Base-by-base conservation (phyloP, 192 early-diverging fungal species). In the Podila epicladia region DNA sequence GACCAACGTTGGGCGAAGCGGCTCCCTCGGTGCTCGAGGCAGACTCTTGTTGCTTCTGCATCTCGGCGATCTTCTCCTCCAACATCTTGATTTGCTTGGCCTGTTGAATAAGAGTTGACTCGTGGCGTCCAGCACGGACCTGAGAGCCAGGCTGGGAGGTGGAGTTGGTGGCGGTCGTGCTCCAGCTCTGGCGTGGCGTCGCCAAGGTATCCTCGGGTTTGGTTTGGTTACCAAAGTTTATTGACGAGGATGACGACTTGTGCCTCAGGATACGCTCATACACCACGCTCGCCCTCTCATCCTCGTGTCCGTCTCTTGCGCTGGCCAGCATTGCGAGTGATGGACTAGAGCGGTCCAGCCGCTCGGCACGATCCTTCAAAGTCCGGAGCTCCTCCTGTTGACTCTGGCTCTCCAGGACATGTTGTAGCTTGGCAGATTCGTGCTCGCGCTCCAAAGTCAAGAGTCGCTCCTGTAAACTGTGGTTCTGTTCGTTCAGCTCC, bases 111-210 rank as follows among this genome's bases (percentile, higher is more conserved):
- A 85, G 38, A 0, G 78, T 82, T 29, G 71, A 74, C 63, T 84
- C 83, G 38, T 84, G 83, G 19, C 72, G 33, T 28, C 71, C 72
- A 45, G 51, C 41, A 6, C 73, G 69, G 37, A 29, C 19, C 37
- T 57, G 70, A 33, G 69, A 69, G 4, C 29, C 32, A 9, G 62
- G 63, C 57, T 65, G 68, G 45, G 35, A 62, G 19, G 60, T 51
- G 15, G 37, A 48, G 22, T 19, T 41, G 8, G 63, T 62, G 0
- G 76, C 37, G 20, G 38, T 55, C 1, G 76, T 79, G 55, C 76
- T 79, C 76, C 76, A 79, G 61, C 76, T 79, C 53, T 72, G 70
- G 19, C 76, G 76, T 26, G 76, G 76, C 5, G 76, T 79, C 26
- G 70, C 70, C 65, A 79, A 64, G 4, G 76, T 67, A n/a, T 79